A percentile compares a stretch with the other conserved stretches of the same genome.
Conservation (phyloP, 2,329 filamentous ascomycete genomes). For the Emydomyces testavorans region DNA sequence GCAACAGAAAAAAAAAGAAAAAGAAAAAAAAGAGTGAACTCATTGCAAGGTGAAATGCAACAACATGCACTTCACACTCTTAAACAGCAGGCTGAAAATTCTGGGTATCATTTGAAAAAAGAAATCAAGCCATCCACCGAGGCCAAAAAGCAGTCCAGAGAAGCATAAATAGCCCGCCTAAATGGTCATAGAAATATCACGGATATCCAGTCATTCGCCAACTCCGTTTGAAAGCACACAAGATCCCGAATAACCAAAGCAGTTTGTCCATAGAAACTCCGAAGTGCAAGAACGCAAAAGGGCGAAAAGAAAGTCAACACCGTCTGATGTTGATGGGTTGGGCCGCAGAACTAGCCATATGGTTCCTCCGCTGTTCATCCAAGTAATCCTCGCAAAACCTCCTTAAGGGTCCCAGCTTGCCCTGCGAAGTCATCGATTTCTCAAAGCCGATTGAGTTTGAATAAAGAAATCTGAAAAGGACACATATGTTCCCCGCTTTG, state of each 20-base stretch:
- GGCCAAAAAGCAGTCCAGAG: too few species aligned
- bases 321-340: neutral
- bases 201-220: too few species aligned
- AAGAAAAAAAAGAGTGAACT: too few species aligned
- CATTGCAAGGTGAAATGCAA: too few species aligned
- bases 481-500: neutral
- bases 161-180: too few species aligned
- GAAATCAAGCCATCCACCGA: too few species aligned
- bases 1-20: too few species aligned
- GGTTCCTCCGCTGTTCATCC: neutral
- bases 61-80: too few species aligned
- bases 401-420: neutral
- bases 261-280: neutral
- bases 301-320: neutral
- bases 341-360: neutral
- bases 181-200: too few species aligned
- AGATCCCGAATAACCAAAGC: too few species aligned
- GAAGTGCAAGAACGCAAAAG: neutral
- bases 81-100: too few species aligned
- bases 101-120: neutral
- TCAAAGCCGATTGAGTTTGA: constrained; percentile 1
- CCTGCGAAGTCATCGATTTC: neutral
- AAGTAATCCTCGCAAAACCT: constrained; percentile 1
- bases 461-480: constrained; percentile 1
- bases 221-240: too few species aligned